These are phyloP conservation scores for Aspergillus wentii DNA, from an alignment of 495 filamentous ascomycete species.

Conservation along the genomic window DNA sequence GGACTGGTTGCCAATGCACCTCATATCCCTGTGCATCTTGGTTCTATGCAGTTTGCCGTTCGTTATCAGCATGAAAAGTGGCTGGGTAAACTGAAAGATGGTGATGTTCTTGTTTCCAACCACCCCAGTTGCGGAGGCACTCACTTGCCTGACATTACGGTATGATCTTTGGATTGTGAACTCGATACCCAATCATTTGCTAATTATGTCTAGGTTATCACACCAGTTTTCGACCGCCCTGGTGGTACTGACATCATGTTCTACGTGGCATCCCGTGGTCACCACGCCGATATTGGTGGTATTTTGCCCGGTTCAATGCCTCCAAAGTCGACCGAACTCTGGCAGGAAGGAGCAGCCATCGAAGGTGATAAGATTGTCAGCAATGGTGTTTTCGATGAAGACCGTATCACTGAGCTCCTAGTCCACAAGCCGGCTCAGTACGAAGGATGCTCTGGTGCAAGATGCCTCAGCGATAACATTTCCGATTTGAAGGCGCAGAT, in stretches of 20 bases:
- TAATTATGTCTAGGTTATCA: slow-evolving; percentile 44
- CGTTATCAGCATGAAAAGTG: slow-evolving; percentile 90
- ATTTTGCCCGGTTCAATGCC: slow-evolving; percentile 97
- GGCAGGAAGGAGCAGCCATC: slow-evolving; percentile 91
- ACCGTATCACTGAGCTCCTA: slow-evolving; percentile 77
- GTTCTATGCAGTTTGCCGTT: slow-evolving; percentile 93
- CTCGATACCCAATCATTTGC: no score
- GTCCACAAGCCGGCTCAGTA: slow-evolving; percentile 79
- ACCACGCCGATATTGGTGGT: slow-evolving; percentile 96
- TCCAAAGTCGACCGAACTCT: slow-evolving; percentile 86
- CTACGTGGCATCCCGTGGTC: slow-evolving; percentile 91
- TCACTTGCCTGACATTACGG: slow-evolving; percentile 88
- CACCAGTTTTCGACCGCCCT: slow-evolving; percentile 70
- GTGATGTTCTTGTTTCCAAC: slow-evolving; percentile 93
- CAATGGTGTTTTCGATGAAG: slow-evolving; percentile 84
- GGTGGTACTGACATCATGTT: slow-evolving; percentile 85
- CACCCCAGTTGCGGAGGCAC: slow-evolving; percentile 92
- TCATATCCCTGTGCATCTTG: slow-evolving; percentile 89
- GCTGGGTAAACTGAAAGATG: slow-evolving; percentile 77
- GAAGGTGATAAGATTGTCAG: slow-evolving; percentile 92
- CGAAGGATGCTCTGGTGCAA: slow-evolving; percentile 81
- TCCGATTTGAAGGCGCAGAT: slow-evolving; percentile 96
- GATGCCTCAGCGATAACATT: slow-evolving; percentile 89
- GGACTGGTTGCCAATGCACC: slow-evolving; percentile 93
- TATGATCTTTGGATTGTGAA: no score